Conservation (phyloP, 1,284 basidiomycete genomes). For the Lignosus rhinocerotis region DNA sequence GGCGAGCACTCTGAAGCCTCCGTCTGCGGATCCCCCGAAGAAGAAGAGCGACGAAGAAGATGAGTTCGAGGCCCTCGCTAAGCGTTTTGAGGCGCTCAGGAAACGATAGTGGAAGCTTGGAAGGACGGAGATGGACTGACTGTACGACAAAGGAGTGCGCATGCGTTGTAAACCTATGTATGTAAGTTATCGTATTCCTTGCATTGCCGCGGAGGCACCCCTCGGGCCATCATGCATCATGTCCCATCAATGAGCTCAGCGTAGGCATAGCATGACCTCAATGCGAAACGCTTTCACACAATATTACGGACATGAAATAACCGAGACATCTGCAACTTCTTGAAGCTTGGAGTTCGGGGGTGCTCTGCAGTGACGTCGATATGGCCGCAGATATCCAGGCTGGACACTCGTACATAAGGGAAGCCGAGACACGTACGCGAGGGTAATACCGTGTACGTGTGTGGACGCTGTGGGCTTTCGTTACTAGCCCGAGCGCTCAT, state of each 20-base stretch:
- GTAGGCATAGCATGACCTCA: background rate
- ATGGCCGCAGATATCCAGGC: too few relatives aligned
- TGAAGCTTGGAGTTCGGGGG: background rate
- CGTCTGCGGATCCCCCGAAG: slow-evolving; percentile 27
- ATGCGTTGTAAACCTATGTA: background rate
- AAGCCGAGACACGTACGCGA: too few relatives aligned
- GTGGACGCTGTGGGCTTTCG: too few relatives aligned
- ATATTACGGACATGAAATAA: background rate
- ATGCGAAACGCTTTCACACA: background rate
- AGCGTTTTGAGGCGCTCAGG: slow-evolving; percentile 80
- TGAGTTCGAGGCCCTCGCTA: slow-evolving; percentile 69
- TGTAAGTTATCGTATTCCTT: background rate
- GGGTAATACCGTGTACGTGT: too few relatives aligned
- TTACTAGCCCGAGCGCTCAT: too few relatives aligned
- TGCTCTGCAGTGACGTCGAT: background rate
- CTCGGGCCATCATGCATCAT: background rate
- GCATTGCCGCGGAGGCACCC: background rate
- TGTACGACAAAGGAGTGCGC: background rate
- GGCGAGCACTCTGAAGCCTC: slow-evolving; percentile 22
- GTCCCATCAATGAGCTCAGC: background rate
- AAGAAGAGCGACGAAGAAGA: slow-evolving; percentile 47
- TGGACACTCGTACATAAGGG: too few relatives aligned
- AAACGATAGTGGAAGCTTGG: slow-evolving; percentile 49
- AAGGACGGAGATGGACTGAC: background rate
- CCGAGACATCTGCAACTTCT: background rate